phyloP scores from a whole-genome alignment of 169 alveolate genomes.

The Babesia gibsoni region DNA sequence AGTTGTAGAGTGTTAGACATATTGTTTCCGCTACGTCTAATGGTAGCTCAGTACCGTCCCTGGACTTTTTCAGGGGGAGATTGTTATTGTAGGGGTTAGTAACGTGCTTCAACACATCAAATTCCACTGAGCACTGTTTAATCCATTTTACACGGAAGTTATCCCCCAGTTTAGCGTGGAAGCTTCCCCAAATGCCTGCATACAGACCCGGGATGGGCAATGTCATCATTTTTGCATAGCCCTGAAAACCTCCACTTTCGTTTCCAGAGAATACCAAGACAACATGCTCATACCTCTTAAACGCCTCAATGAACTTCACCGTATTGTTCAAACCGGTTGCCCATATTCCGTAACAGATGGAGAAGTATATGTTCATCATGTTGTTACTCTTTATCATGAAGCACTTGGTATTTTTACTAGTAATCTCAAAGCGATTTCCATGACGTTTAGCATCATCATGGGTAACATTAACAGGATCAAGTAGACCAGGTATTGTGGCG shows the following conservation, averaged over 20 bases:
- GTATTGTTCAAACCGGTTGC: conserved; percentile 76
- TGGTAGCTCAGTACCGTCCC: conserved; percentile 83
- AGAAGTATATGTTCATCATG: conserved; percentile 70
- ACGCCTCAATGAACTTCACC: conserved; percentile 59
- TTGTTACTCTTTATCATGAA: conserved; percentile 75
- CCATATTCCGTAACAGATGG: conserved; percentile 78
- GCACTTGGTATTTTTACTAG: conserved; percentile 45
- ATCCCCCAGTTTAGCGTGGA: conserved; percentile 67
- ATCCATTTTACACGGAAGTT: conserved; percentile 83
- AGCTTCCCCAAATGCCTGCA: conserved; percentile 78
- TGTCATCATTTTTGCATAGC: conserved; percentile 76
- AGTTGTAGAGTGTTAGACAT: conserved; percentile 55
- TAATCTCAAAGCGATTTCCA: conserved; percentile 12
- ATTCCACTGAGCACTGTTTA: conserved; percentile 73
- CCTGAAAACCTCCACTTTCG: conserved; percentile 83
- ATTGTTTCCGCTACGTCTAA: conserved; percentile 65
- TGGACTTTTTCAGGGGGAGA: conserved; percentile 73
- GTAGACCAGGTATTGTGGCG: conserved; percentile 26
- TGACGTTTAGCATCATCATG: conserved; percentile 3
- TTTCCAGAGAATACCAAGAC: conserved; percentile 77
- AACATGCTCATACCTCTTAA: conserved; percentile 65
- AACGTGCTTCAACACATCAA: conserved; percentile 69
- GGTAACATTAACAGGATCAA: neutral
- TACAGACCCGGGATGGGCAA: conserved; percentile 64
- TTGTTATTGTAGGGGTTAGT: conserved; percentile 76